phyloP scores from a whole-genome alignment of 495 filamentous ascomycete genomes.

The Aspergillus kassunensis region DNA sequence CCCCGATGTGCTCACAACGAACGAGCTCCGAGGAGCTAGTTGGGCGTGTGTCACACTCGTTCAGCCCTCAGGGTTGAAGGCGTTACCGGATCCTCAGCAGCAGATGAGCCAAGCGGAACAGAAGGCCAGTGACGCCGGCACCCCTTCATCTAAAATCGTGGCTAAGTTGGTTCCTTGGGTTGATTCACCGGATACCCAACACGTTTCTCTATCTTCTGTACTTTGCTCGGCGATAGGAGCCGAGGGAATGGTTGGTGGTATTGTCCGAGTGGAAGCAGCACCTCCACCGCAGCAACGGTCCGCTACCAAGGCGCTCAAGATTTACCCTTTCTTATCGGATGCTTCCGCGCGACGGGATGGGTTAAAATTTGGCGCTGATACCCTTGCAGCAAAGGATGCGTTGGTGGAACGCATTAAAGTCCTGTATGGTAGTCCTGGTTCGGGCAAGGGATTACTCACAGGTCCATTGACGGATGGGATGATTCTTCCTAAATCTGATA shows the following conservation, averaged over 20 bases:
- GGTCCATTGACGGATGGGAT: constrained; percentile 89
- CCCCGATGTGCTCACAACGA: constrained; percentile 61
- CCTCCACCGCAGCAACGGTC: constrained; percentile 54
- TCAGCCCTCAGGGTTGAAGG: constrained; percentile 72
- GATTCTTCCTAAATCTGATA: constrained; percentile 53
- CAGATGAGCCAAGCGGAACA: constrained; percentile 59
- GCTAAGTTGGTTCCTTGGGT: constrained; percentile 76
- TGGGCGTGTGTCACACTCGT: constrained; percentile 76
- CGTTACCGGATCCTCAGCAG: constrained; percentile 69
- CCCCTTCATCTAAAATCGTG: constrained; percentile 65
- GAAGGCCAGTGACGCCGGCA: constrained; percentile 51
- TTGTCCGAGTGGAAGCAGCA: constrained; percentile 77
- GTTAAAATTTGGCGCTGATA: constrained; percentile 85
- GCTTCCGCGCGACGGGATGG: constrained; percentile 53
- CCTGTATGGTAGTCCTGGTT: constrained; percentile 37
- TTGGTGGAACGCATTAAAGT: constrained; percentile 52
- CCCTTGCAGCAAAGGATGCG: constrained; percentile 69
- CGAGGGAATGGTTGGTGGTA: constrained; percentile 74
- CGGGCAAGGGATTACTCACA: constrained; percentile 58
- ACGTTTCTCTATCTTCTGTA: constrained; percentile 69
- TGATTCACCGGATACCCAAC: constrained; percentile 75
- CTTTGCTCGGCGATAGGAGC: constrained; percentile 69
- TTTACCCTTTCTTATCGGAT: constrained; percentile 70
- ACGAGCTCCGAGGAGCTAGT: constrained; percentile 64
- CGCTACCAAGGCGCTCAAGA: constrained; percentile 55